Conservation (phyloP, 371 early-diverging fungal genomes). For the Mucor lusitanicus region DNA sequence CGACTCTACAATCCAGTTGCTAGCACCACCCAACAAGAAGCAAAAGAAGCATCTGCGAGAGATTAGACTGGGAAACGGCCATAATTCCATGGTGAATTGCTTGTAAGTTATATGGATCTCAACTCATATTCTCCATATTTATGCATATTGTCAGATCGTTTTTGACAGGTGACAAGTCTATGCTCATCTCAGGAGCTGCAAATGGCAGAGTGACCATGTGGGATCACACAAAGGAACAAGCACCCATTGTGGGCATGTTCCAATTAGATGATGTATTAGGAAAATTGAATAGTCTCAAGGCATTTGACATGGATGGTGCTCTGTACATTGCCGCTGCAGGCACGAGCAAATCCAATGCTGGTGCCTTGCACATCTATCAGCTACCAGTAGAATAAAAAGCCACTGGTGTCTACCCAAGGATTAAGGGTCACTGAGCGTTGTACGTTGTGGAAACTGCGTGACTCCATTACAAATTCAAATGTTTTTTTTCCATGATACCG, state of each 20-base stretch:
- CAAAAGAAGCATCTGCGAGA: slow-evolving; percentile 11
- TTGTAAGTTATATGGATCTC: slow-evolving; percentile 27
- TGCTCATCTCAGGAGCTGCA: slow-evolving; percentile 24
- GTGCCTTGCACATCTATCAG: slow-evolving; percentile 20
- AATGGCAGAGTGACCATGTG: slow-evolving; percentile 28
- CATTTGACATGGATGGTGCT: not conserved
- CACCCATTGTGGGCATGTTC: not conserved
- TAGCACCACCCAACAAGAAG: slow-evolving; percentile 22
- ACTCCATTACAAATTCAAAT: not conserved
- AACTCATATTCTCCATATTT: not conserved
- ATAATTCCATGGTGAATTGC: slow-evolving; percentile 40
- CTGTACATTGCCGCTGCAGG: slow-evolving; percentile 23
- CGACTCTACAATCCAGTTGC: slow-evolving; percentile 38
- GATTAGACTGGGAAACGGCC: slow-evolving; percentile 31
- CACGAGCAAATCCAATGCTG: slow-evolving; percentile 14
- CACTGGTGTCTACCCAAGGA: not conserved
- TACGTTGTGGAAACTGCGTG: not conserved
- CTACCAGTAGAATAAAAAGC: slow-evolving; percentile 22
- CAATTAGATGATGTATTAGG: slow-evolving; percentile 13
- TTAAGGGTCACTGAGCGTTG: not conserved
- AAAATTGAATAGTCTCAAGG: slow-evolving; percentile 20
- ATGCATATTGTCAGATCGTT: slow-evolving; percentile 10
- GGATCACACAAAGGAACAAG: not conserved
- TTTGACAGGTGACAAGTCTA: not conserved
- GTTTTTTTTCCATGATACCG: not conserved